A percentile compares a stretch with the other conserved stretches of the same genome.
Conservation (phyloP, 352 stramenopile species). For the Globisporangium lucens region DNA sequence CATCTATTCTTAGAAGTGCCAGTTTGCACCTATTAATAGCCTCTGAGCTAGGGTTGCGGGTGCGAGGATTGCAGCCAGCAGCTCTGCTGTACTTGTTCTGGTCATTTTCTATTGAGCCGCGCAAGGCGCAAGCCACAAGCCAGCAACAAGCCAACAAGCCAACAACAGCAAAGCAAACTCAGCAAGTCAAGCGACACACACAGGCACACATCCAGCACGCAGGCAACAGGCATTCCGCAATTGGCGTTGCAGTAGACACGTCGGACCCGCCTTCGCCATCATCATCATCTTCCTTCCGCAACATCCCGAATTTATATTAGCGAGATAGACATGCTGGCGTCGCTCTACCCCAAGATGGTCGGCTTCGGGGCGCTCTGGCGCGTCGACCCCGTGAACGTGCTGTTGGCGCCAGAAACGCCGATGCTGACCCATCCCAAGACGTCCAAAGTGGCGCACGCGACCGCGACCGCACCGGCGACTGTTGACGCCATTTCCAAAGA, state of each 20-base stretch:
- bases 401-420: constrained; percentile 4
- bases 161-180: neutral
- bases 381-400: constrained; percentile 36
- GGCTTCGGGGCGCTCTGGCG: constrained; percentile 45
- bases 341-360: constrained; percentile 18
- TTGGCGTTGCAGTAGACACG: neutral
- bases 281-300: neutral
- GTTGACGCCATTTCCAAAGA: constrained; percentile 9
- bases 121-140: neutral
- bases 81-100: neutral
- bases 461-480: neutral
- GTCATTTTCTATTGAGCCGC: constrained; percentile 9
- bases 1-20: constrained; percentile 1
- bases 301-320: neutral
- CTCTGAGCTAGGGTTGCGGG: neutral
- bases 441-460: constrained; percentile 21
- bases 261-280: neutral
- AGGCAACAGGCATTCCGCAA: neutral
- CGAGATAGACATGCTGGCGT: constrained; percentile 4
- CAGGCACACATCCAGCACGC: neutral
- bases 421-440: constrained; percentile 22
- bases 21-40: constrained; percentile 5
- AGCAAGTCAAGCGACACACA: neutral
- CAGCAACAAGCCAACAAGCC: neutral
- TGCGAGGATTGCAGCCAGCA: neutral